phyloP scores from a whole-genome alignment of 2,329 filamentous ascomycete species.

The Talaromyces amestolkiae region DNA sequence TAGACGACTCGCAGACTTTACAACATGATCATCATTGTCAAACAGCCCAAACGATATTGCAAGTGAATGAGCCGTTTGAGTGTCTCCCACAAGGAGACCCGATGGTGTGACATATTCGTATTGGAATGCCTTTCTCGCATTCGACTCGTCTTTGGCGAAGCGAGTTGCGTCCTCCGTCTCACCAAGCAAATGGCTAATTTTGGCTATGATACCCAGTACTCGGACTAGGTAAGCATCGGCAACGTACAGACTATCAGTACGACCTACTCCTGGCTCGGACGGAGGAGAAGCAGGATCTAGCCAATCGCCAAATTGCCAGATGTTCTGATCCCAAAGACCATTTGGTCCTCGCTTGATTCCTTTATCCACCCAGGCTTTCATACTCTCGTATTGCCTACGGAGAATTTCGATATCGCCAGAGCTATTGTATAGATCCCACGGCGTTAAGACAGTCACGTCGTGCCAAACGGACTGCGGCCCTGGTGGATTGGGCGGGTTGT shows the following conservation, averaged over 20 bases:
- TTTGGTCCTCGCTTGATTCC: conserved; percentile 33
- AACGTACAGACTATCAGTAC: conserved; percentile 31
- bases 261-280: conserved; percentile 29
- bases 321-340: conserved; percentile 35
- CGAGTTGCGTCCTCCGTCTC: conserved; percentile 21
- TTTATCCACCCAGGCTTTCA: conserved; percentile 37
- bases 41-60: conserved; percentile 17
- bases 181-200: conserved; percentile 25
- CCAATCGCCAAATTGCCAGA: conserved; percentile 43
- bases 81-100: conserved; percentile 31
- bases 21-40: conserved; percentile 14
- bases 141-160: conserved; percentile 14
- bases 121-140: conserved; percentile 27
- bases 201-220: conserved; percentile 30
- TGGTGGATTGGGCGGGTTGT: too few relatives aligned
- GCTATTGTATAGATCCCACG: conserved; percentile 35
- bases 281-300: conserved; percentile 41
- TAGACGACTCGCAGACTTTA: too few relatives aligned
- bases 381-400: conserved; percentile 35
- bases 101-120: conserved; percentile 29
- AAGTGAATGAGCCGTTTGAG: conserved; percentile 35
- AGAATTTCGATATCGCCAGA: conserved; percentile 38
- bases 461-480: conserved; percentile 39
- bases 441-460: conserved; percentile 38
- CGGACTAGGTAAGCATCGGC: conserved; percentile 42